Percentiles rank a stretch among this genome's conserved stretches.
Conservation (phyloP, 129 eudicot species). For the Scalesia atractyloides region DNA sequence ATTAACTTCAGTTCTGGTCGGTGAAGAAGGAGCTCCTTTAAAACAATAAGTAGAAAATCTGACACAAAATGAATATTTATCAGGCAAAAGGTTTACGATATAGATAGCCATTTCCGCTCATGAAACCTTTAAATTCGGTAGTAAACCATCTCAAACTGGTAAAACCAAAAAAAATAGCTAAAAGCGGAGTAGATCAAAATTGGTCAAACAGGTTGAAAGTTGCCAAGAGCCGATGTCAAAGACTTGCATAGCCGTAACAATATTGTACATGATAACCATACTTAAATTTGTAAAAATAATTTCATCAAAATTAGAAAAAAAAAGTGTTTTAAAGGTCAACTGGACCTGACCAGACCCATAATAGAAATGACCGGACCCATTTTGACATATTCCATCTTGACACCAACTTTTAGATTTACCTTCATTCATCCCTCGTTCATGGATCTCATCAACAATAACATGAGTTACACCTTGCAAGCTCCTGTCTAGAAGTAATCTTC, state of each 20-base stretch:
- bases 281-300: background rate
- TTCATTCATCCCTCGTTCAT: constrained; percentile 99
- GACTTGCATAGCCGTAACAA: background rate
- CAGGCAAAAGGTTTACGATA: constrained; percentile 23
- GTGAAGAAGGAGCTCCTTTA: constrained; percentile 97
- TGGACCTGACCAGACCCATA: background rate
- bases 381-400: background rate
- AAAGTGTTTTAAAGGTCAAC: background rate
- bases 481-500: constrained; percentile 90
- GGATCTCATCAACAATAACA: constrained; percentile 96
- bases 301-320: background rate
- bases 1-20: constrained; percentile 85
- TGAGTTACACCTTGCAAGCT: constrained; percentile 85
- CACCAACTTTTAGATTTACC: constrained; percentile 42
- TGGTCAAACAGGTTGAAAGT: background rate
- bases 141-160: background rate
- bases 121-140: background rate
- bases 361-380: background rate
- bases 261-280: background rate
- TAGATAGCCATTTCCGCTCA: constrained; percentile 1
- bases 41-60: constrained; percentile 96
- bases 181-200: background rate
- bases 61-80: constrained; percentile 27
- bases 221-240: background rate
- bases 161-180: background rate